Percentiles rank a stretch among this genome's conserved stretches.
Evolutionary conservation across 2,329 filamentous ascomycete species (phyloP).

Genomic region (Diaporthe sp.): DNA sequence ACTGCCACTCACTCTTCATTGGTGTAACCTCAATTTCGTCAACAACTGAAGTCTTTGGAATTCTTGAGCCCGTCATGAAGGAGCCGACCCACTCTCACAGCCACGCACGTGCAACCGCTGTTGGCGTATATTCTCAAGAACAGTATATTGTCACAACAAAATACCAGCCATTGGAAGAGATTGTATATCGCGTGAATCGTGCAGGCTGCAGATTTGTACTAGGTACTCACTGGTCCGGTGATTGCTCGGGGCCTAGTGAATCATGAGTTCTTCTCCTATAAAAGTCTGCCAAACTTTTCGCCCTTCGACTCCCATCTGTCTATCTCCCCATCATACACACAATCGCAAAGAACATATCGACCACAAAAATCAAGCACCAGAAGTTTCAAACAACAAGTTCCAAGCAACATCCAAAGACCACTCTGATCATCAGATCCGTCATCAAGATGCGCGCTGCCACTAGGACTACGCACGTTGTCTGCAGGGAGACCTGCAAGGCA

Average conservation of each 20-base stretch:
- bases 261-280: neutral
- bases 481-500: neutral
- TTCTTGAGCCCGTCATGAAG: neutral
- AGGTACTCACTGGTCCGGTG: neutral
- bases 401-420: neutral
- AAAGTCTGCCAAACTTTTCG: neutral
- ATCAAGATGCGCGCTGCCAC: neutral
- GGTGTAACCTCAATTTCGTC: too few relatives aligned
- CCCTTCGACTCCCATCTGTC: neutral
- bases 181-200: neutral
- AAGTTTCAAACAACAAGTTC: neutral
- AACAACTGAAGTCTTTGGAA: too few relatives aligned
- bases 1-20: fast-evolving
- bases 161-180: neutral
- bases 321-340: neutral
- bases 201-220: neutral
- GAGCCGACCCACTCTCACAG: neutral
- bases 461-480: neutral
- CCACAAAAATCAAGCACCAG: neutral
- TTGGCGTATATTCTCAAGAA: neutral
- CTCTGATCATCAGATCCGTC: neutral
- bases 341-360: neutral
- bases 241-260: neutral
- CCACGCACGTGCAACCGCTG: neutral
- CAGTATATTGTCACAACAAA: neutral